These are phyloP conservation scores for Thermochaetoides thermophila DNA, from an alignment of 495 filamentous ascomycete species.

Conservation along the genomic window DNA sequence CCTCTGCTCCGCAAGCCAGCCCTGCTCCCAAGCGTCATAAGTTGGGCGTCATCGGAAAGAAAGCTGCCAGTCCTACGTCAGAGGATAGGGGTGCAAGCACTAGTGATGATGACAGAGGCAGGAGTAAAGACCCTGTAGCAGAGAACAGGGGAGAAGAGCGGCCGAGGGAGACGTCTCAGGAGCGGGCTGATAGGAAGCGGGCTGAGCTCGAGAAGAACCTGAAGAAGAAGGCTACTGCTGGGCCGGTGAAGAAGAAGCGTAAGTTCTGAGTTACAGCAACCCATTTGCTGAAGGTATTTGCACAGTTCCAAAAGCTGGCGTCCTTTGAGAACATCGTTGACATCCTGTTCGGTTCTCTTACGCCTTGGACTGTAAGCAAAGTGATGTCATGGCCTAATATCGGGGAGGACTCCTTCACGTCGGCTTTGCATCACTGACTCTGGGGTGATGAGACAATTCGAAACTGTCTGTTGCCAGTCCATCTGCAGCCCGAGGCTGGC, in stretches of 20 bases:
- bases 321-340: too few relatives aligned
- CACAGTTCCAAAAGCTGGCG: too few relatives aligned
- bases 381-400: too few relatives aligned
- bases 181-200: slow-evolving; percentile 48
- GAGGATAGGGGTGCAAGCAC: slow-evolving; percentile 1
- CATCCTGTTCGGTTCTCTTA: too few relatives aligned
- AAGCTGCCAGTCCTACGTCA: slow-evolving; percentile 7
- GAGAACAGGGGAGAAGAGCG: slow-evolving; percentile 2
- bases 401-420: too few relatives aligned
- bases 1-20: not conserved
- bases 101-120: slow-evolving; percentile 8
- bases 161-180: slow-evolving; percentile 29
- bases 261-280: too few relatives aligned
- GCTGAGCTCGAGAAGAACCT: slow-evolving; percentile 49
- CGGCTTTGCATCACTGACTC: too few relatives aligned
- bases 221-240: slow-evolving; percentile 48
- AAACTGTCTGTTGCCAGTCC: too few relatives aligned
- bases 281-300: too few relatives aligned
- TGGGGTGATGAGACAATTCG: too few relatives aligned
- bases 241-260: slow-evolving; percentile 52
- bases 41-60: slow-evolving; percentile 24
- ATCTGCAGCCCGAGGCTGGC: too few relatives aligned
- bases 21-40: slow-evolving; percentile 14
- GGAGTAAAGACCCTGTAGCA: slow-evolving; percentile 6
- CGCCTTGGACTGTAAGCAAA: too few relatives aligned